Conservation (phyloP, 257 asterid species). For the Primulina huaijiensis region DNA sequence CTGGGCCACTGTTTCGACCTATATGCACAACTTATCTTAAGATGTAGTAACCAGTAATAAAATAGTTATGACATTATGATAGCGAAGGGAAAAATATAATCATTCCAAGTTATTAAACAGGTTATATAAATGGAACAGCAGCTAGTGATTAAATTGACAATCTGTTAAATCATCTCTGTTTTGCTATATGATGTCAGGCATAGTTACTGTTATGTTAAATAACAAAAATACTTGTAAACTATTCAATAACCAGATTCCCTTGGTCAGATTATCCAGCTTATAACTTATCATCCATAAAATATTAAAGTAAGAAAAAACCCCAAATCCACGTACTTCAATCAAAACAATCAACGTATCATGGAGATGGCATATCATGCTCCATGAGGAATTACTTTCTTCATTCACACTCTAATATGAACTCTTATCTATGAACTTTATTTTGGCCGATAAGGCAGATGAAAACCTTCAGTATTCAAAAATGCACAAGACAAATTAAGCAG, state of each 20-base stretch:
- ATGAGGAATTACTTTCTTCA: background rate
- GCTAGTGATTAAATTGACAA: constrained; percentile 14
- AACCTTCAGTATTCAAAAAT: background rate
- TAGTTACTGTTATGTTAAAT: background rate
- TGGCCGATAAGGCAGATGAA: background rate
- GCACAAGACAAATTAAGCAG: constrained; percentile 6
- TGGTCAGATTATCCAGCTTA: background rate
- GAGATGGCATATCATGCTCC: background rate
- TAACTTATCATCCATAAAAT: background rate
- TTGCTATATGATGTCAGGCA: constrained; percentile 2
- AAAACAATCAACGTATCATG: constrained; percentile 9
- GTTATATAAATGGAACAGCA: constrained; percentile 5
- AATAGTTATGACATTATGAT: background rate
- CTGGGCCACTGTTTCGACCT: constrained; percentile 99
- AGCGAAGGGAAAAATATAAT: constrained; percentile 3
- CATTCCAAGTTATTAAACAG: constrained; percentile 6
- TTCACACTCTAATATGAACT: constrained; percentile 16
- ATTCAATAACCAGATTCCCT: background rate
- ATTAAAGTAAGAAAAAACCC: constrained; percentile 1
- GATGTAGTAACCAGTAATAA: constrained; percentile 1
- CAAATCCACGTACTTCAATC: constrained; percentile 6
- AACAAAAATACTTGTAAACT: background rate
- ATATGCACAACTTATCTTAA: constrained; percentile 28
- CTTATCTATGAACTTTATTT: background rate
- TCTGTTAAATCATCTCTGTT: constrained; percentile 7